Base-by-base conservation (phyloP, 768 basidiomycete genomes). In the Agaricus sinodeliciosus region DNA sequence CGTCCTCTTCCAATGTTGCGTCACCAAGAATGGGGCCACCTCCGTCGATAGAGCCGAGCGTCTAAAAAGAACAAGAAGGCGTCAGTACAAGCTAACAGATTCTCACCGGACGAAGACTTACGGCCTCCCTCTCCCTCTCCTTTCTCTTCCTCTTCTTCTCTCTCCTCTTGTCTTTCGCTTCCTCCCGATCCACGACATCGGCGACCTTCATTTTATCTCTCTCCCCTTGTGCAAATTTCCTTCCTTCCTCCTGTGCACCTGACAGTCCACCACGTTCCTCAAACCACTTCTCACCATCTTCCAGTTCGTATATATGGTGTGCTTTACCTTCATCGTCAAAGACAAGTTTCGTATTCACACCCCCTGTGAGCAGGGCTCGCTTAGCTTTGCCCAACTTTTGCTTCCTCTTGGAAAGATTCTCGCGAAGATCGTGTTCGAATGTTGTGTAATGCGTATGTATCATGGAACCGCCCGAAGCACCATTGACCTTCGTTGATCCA, bases 141-240 rank as follows among this genome's bases (percentile, higher is more conserved):
- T 94, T 95, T 62, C 89, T 73, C 70, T 94, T 95, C 57, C 90
- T 72, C 74, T 95, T 96, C 77, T 90, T 94, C 67, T 96, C 94
- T 57, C 77, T 71, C 70, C 85, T 88, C 78, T 93, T 94, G 63
- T 87, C 90, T 65, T 78, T 87, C 5, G 89, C 93, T 59, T 90
- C 81, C 54, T 80, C 79, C 69, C 88, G 87, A 70, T 99, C 95
- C 42, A 70, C 51, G 43, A 82, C 73, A 64, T 95, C 91, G 22
- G 77, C 80, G 9, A 75, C 70, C 59, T 72, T 76, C 78, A 97
- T 75, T 73, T 80, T 85, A 48, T 75, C 79, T 55, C 82, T 72
- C 69, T 95, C 91, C 42, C 73, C 77, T 66, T 84, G 80, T 25
- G 85, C 83, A 62, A 90, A 96, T 63, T 73, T 68, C 61, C 72